Percentiles rank a stretch among this genome's conserved stretches.
These are phyloP conservation scores for Keithomyces neogunnii DNA, from an alignment of 2,329 filamentous ascomycete species.

Conservation along the genomic window DNA sequence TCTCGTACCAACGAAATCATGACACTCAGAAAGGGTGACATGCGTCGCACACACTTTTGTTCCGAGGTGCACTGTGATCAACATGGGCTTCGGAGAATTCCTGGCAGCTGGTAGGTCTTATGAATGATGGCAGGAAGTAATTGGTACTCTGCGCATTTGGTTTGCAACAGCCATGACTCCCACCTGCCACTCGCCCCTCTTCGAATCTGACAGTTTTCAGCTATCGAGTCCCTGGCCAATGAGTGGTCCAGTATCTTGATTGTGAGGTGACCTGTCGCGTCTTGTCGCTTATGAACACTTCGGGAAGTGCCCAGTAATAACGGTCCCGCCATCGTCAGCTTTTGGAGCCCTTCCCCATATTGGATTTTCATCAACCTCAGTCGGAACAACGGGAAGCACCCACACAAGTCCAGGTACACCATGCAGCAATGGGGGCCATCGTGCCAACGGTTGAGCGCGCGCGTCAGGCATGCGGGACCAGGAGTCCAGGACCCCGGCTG, in stretches of 20 bases:
- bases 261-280: background rate
- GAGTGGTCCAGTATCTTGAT: background rate
- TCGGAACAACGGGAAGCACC: background rate
- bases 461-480: background rate
- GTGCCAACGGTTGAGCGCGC: background rate
- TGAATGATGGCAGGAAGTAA: background rate
- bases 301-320: slow-evolving; percentile 2
- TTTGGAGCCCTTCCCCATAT: background rate
- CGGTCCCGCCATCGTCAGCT: background rate
- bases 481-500: too few species aligned
- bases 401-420: background rate
- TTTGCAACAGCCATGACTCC: background rate
- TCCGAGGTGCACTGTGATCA: background rate
- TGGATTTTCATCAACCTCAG: background rate
- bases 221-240: background rate
- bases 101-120: background rate
- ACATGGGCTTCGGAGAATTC: background rate
- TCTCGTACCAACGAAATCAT: background rate
- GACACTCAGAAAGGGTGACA: background rate
- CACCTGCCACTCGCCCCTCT: too few species aligned
- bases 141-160: background rate
- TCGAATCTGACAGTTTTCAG: too few species aligned
- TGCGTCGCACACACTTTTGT: background rate
- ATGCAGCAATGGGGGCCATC: background rate
- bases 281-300: background rate